These are phyloP conservation scores for Drechslerella coelobrocha DNA, from an alignment of 2,329 filamentous ascomycete genomes.

Conservation along the genomic window DNA sequence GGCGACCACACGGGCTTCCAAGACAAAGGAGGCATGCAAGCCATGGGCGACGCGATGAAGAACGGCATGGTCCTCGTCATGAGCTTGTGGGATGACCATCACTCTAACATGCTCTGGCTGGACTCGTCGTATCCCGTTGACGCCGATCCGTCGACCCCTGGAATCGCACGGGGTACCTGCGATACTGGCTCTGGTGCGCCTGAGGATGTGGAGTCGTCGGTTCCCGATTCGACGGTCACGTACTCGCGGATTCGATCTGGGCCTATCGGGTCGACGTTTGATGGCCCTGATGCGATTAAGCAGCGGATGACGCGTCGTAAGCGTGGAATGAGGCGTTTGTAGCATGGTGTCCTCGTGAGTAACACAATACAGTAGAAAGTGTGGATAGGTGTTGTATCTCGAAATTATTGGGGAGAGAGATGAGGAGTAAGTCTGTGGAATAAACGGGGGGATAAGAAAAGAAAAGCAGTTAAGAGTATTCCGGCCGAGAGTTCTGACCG, in stretches of 20 bases:
- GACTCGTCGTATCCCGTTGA: slow-evolving; percentile 63
- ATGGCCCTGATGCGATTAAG: slow-evolving; percentile 41
- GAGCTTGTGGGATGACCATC: slow-evolving; percentile 63
- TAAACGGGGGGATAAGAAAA: background rate
- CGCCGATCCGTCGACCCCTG: slow-evolving; percentile 59
- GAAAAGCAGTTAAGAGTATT: too few relatives aligned
- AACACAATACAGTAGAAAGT: background rate
- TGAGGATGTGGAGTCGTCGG: slow-evolving; percentile 61
- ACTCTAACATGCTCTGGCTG: slow-evolving; percentile 69
- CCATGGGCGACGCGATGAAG: slow-evolving; percentile 49
- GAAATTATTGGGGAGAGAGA: background rate
- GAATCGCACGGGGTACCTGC: slow-evolving; percentile 66
- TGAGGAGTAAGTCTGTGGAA: too few relatives aligned
- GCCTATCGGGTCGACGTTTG: slow-evolving; percentile 65
- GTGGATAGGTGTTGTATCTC: background rate
- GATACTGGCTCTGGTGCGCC: slow-evolving; percentile 64
- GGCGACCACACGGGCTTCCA: slow-evolving; percentile 44
- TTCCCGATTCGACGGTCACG: slow-evolving; percentile 63
- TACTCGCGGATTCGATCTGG: slow-evolving; percentile 69
- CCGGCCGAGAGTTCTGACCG: too few relatives aligned
- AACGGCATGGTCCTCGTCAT: slow-evolving; percentile 52
- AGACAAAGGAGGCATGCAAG: slow-evolving; percentile 42
- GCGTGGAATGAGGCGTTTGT: slow-evolving; percentile 38
- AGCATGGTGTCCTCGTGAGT: slow-evolving; percentile 15
- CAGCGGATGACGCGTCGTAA: slow-evolving; percentile 45